Evolutionary conservation across 2,329 filamentous ascomycete genomes (phyloP), one percentile per base, ranked within the genome.

Genomic region (Claviceps digitariae): DNA sequence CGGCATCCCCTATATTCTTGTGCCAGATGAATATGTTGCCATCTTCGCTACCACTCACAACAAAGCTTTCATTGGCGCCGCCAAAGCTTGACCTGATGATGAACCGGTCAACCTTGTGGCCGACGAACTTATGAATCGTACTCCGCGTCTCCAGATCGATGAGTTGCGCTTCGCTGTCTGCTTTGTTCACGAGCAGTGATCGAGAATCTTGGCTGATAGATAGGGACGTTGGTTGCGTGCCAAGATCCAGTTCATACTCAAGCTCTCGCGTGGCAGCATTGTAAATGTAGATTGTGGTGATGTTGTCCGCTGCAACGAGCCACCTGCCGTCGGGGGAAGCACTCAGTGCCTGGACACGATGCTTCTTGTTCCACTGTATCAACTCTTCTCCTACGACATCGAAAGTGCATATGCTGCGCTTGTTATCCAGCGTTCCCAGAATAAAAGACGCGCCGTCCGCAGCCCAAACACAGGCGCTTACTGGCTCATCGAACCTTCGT

Each of bases 381-480:
- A 84, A 63, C 48, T 74, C 72, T 13, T 82, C 74, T 21, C 84
- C 85, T 2, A 76, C 69, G 5, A 85, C 67, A 59, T 81, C 80
- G 81, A 86, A 93, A 51, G 87, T 81, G 51, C 82, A 82, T 17
- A 95, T 69, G 43, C 86, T 79, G 25, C 76, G 74, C 10, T 73
- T 72, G 54, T 77, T 78, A 60, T 90, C 86, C 34, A 94, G 78
- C 9, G 86, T 84, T 3, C 86, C 88, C 1, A 90, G 83, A 44
- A 95, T 79, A 60, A 97, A 90, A 0, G 81, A 82, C 57, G 81
- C 72, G 44, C 85, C 84, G 63, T 95, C 86, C 0, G 83, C 78
- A 6, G 86, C 78, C 91, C 93, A 98, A n/a, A 87, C 86, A 55
- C 90, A 94, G 54, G 86, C 84, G 47, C 87, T 95, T 40, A 95